Conservation (phyloP, 2,329 filamentous ascomycete genomes). For the Fusarium chuoi region DNA sequence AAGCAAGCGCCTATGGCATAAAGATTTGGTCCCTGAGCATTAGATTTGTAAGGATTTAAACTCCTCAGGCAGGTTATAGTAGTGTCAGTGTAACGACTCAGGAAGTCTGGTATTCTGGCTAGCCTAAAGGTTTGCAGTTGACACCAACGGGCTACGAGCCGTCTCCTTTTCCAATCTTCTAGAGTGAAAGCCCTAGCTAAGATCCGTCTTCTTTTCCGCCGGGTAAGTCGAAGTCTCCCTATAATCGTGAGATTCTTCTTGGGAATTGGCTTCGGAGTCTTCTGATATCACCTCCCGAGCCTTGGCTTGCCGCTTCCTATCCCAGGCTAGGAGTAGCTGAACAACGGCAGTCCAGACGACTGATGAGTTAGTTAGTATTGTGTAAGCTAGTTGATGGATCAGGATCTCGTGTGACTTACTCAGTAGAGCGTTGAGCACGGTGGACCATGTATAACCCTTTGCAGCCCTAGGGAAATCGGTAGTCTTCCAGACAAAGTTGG, state of each 20-base stretch:
- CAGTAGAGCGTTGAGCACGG: background rate
- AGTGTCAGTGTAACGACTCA: background rate
- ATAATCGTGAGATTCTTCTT: background rate
- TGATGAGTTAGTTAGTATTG: background rate
- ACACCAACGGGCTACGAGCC: too few species aligned
- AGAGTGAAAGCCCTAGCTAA: background rate
- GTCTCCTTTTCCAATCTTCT: too few species aligned
- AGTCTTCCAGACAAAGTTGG: constrained; percentile 7
- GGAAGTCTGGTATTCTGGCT: too few species aligned
- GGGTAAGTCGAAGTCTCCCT: rapidly evolving
- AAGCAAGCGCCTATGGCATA: too few species aligned
- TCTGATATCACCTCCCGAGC: background rate
- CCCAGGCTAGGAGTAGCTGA: background rate
- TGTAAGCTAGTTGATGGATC: rapidly evolving
- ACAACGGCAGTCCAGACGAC: background rate
- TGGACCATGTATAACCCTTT: constrained; percentile 1
- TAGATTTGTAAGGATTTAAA: too few species aligned
- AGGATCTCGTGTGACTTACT: background rate
- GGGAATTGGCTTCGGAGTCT: background rate
- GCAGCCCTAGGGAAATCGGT: background rate
- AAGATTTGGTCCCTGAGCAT: background rate
- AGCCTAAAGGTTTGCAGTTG: background rate
- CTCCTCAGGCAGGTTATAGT: background rate
- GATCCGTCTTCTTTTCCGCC: background rate
- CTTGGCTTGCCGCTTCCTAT: background rate